A percentile compares a stretch with the other conserved stretches of the same genome.
Conservation (phyloP, 768 basidiomycete genomes). For the Leucocoprinus leucothites region DNA sequence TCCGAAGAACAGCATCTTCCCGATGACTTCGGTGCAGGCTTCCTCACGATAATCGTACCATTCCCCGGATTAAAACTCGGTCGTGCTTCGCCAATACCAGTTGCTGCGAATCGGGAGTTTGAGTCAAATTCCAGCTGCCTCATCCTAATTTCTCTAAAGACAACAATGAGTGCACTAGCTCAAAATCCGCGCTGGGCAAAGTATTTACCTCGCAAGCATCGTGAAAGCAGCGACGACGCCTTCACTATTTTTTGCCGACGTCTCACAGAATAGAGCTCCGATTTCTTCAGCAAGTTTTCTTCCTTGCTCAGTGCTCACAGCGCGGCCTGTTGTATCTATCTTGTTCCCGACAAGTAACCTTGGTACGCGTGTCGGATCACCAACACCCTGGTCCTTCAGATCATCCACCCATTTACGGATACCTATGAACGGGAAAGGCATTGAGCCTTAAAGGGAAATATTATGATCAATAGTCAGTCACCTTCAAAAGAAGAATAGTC, state of each 20-base stretch:
- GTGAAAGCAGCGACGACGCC: constrained; percentile 2
- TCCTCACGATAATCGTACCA: neutral
- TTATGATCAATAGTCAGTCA: neutral
- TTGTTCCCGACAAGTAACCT: constrained; percentile 9
- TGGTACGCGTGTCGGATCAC: neutral
- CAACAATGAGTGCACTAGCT: neutral
- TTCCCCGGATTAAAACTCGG: neutral
- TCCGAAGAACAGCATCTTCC: neutral
- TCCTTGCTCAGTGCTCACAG: constrained; percentile 1
- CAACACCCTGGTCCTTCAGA: neutral
- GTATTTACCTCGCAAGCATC: neutral
- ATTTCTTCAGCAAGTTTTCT: neutral
- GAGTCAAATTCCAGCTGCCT: neutral
- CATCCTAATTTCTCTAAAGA: constrained; percentile 5
- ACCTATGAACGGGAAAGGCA: neutral
- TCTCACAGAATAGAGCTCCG: constrained; percentile 6
- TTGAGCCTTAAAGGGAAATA: neutral
- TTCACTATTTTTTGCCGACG: constrained; percentile 7
- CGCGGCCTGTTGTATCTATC: neutral
- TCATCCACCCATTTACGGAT: constrained; percentile 5
- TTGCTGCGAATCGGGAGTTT: neutral
- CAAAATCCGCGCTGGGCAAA: neutral
- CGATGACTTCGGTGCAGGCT: neutral
- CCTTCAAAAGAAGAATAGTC: constrained; percentile 8
- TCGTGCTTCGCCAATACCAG: neutral